Percentiles rank a stretch among this genome's conserved stretches.
Conservation (phyloP, 768 basidiomycete species). For the Lentinula guzmanii region DNA sequence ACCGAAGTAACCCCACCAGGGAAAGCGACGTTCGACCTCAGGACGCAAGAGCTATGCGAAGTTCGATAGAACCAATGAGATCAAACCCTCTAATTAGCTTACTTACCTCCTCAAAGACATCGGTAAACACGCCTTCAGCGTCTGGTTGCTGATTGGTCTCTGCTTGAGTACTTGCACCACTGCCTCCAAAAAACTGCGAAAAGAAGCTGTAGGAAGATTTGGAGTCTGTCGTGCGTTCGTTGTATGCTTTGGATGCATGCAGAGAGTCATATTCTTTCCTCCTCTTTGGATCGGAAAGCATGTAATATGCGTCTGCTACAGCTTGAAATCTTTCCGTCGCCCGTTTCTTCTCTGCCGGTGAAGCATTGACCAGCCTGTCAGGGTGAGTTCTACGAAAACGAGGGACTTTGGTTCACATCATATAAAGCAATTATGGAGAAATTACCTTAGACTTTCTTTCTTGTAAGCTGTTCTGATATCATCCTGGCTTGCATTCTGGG, state of each 20-base stretch:
- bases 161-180: constrained; percentile 23
- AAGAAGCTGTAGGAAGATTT: constrained; percentile 72
- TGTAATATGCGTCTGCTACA: constrained; percentile 92
- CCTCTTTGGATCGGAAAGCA: constrained; percentile 74
- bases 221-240: constrained; percentile 56
- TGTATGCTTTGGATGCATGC: constrained; percentile 45
- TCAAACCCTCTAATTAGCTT: not conserved
- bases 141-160: constrained; percentile 50
- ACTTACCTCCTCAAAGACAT: constrained; percentile 87
- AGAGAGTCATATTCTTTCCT: constrained; percentile 69
- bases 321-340: constrained; percentile 85
- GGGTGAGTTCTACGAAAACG: constrained; percentile 68
- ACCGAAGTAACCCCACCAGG: constrained; percentile 66
- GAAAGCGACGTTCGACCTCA: constrained; percentile 65
- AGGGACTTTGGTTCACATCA: constrained; percentile 11
- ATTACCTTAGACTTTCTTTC: constrained; percentile 69
- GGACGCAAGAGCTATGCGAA: constrained; percentile 61
- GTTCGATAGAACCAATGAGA: not conserved
- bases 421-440: constrained; percentile 1
- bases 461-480: constrained; percentile 76
- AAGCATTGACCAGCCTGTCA: constrained; percentile 70
- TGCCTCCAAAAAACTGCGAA: constrained; percentile 56
- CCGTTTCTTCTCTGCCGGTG: constrained; percentile 57
- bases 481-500: constrained; percentile 55
- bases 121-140: constrained; percentile 77